Base-by-base conservation (phyloP, 768 basidiomycete species). In the Tulasnella calospora region DNA sequence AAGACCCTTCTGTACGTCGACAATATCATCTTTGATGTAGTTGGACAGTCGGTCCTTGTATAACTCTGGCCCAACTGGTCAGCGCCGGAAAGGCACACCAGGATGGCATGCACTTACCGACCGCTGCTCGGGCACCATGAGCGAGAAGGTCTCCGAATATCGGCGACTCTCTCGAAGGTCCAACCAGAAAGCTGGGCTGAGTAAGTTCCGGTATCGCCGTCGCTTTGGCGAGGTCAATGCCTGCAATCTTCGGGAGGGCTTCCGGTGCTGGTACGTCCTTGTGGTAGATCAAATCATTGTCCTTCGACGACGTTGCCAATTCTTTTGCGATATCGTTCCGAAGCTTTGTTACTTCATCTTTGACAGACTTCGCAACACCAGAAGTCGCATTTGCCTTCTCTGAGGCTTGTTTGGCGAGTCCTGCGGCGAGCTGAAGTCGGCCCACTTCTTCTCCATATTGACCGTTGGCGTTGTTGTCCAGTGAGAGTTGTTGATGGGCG, bases 271-370 rank as follows among this genome's bases (percentile, higher is more conserved):
- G 95, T 0, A 97, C 87, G 77, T 94, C 92, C 73, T 94, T 88
- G 81, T 98, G 95, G 85, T 98, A 99, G 51, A 99, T 98, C 9
- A 98, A 86, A 84, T 97, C 93, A 83, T 99, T 99, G 84, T 99
- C 97, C 41, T 94, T 89, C 80, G 92, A 89, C 0, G 96, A 94
- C 19, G 94, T 89, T 5, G 86, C 84, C 44, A 93, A 84, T 77
- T 90, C 89, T 74, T 88, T 90, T 80, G 92, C 88, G 35, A 98
- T 86, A 10, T 86, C 90, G 70, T 92, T 91, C 21, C 40, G 44
- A 80, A 85, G 70, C 81, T 94, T 96, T 85, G 94, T 92, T 75
- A 92, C 87, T 81, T 99, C 96, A 55, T 92, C 89, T 13, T 92
- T 79, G 21, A 97, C 93, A 0, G 90, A 82, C 5, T 88, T 84